Percentiles rank a stretch among this genome's conserved stretches.
Conservation (phyloP, 495 filamentous ascomycete genomes). For the Cryomyces minteri region DNA sequence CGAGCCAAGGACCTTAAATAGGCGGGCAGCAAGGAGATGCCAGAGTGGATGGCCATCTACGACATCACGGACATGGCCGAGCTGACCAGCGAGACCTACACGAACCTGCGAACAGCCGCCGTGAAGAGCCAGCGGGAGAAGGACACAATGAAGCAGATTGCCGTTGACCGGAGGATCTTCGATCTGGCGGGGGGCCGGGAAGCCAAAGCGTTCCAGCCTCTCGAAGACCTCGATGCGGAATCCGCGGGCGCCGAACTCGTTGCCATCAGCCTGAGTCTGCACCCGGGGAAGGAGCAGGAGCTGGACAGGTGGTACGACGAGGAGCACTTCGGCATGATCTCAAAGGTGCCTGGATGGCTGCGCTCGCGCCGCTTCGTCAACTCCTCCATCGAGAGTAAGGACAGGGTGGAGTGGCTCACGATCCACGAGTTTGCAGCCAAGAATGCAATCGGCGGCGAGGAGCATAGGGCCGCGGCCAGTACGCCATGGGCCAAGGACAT, state of each 20-base stretch:
- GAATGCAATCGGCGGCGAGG: conserved; percentile 44
- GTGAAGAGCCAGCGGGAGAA: conserved; percentile 57
- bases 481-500: conserved; percentile 39
- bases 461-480: conserved; percentile 39
- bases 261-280: conserved; percentile 37
- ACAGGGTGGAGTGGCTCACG: conserved; percentile 36
- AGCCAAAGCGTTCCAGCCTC: conserved; percentile 30
- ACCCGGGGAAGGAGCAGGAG: conserved; percentile 33
- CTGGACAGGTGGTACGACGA: conserved; percentile 49
- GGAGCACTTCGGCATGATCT: conserved; percentile 52
- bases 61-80: conserved; percentile 58
- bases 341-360: conserved; percentile 58
- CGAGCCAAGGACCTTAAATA: conserved; percentile 35
- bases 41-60: conserved; percentile 62
- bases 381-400: conserved; percentile 27
- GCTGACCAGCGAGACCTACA: conserved; percentile 47
- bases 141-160: conserved; percentile 57
- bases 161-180: conserved; percentile 43
- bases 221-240: conserved; percentile 42
- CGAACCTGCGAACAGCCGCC: conserved; percentile 38
- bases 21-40: conserved; percentile 18
- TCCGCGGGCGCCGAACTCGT: conserved; percentile 42
- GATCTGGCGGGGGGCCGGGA: conserved; percentile 38
- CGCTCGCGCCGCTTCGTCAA: conserved; percentile 47
- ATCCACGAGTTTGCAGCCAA: conserved; percentile 51